A percentile compares a stretch with the other conserved stretches of the same genome.
Evolutionary conservation across 495 filamentous ascomycete species (phyloP).

Genomic region (Pseudevernia furfuracea): DNA sequence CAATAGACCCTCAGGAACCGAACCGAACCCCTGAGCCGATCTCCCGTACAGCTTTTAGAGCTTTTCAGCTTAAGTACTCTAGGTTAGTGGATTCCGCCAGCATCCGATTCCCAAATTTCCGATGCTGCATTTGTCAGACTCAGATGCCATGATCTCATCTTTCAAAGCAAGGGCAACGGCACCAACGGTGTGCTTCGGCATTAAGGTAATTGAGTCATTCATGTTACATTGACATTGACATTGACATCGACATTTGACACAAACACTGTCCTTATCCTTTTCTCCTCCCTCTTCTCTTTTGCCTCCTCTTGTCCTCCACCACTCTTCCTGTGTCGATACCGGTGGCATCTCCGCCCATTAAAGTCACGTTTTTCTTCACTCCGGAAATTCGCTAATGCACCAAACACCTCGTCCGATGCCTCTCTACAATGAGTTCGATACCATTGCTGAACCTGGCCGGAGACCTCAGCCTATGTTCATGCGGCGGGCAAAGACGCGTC

Average conservation of each 20-base stretch:
- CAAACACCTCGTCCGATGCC: conserved; percentile 14
- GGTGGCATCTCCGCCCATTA: neutral
- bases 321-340: neutral
- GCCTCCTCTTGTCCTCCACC: neutral
- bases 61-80: no score
- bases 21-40: neutral
- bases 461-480: conserved; percentile 24
- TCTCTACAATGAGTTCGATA: conserved; percentile 23
- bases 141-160: no score
- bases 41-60: neutral
- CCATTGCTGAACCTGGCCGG: conserved; percentile 23
- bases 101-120: neutral
- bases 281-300: neutral
- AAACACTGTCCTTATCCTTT: conserved; percentile 14
- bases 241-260: neutral
- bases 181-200: no score
- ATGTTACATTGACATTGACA: no score
- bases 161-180: neutral
- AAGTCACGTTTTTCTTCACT: conserved; percentile 10
- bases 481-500: conserved; percentile 25
- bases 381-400: conserved; percentile 8
- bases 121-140: conserved; percentile 8
- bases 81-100: neutral
- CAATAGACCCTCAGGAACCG: no score
- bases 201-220: no score